Evolutionary conservation across 495 filamentous ascomycete genomes (phyloP).

Genomic region (Chaetomium cochliodes): DNA sequence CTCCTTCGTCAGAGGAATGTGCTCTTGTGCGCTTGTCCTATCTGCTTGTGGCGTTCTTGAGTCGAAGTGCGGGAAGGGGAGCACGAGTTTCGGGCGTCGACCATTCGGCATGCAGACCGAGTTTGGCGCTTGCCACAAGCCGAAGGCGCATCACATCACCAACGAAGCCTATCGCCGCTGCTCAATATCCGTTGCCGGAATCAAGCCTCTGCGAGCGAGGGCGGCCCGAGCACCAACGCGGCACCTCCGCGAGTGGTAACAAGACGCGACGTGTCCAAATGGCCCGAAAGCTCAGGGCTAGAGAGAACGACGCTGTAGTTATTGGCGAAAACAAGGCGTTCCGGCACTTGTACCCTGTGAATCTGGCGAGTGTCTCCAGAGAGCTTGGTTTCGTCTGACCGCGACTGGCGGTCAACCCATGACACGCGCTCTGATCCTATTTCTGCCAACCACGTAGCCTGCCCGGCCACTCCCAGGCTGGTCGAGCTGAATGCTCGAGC

Average conservation of each 20-base stretch:
- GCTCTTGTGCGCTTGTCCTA: background rate
- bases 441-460: background rate
- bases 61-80: background rate
- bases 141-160: background rate
- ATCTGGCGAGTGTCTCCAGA: background rate
- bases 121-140: background rate
- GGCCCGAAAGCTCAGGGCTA: background rate
- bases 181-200: background rate
- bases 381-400: background rate
- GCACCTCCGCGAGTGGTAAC: background rate
- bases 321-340: background rate
- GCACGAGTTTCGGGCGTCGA: background rate
- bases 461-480: background rate
- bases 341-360: background rate
- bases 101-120: background rate
- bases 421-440: background rate
- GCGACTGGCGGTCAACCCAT: background rate
- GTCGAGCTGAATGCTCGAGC: background rate
- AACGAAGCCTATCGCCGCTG: background rate
- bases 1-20: background rate
- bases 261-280: background rate
- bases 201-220: background rate
- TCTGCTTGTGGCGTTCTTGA: background rate
- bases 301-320: too few relatives aligned
- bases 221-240: background rate